These are phyloP conservation scores for Aspergillus sp. DNA, from an alignment of 2,329 filamentous ascomycete genomes.

Conservation along the genomic window DNA sequence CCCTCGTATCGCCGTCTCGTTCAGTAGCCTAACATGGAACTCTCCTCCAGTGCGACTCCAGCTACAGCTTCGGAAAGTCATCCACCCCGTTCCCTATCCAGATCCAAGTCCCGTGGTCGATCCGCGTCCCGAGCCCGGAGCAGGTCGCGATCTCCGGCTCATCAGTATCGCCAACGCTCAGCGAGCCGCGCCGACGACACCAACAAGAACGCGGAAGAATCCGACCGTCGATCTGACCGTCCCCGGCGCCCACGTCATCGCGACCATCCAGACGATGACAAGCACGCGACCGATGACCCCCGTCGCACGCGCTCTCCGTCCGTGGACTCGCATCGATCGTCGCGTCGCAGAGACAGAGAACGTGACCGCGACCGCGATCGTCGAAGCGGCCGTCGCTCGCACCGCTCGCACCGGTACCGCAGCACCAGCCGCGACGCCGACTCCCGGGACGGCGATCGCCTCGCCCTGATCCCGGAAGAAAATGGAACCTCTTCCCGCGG, in stretches of 20 bases:
- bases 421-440: constrained; percentile 33
- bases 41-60: constrained; percentile 18
- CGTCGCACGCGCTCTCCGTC: constrained; percentile 66
- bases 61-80: constrained; percentile 35
- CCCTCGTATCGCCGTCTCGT: neutral
- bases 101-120: constrained; percentile 23
- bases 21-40: constrained; percentile 15
- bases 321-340: constrained; percentile 56
- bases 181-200: constrained; percentile 20
- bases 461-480: constrained; percentile 24
- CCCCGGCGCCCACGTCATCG: constrained; percentile 25
- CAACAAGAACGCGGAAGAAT: constrained; percentile 32
- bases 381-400: constrained; percentile 43
- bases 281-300: constrained; percentile 32
- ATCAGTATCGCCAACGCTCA: constrained; percentile 53
- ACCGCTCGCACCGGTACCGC: constrained; percentile 50
- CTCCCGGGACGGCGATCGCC: constrained; percentile 39
- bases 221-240: constrained; percentile 25
- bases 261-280: constrained; percentile 49
- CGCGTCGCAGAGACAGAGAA: constrained; percentile 62
- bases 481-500: constrained; percentile 20
- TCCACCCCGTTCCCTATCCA: constrained; percentile 27
- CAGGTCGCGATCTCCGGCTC: constrained; percentile 39
- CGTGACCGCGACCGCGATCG: constrained; percentile 52
- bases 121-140: constrained; percentile 29